Conservation (phyloP, 2,329 filamentous ascomycete genomes). For the Clonostachys sp. region DNA sequence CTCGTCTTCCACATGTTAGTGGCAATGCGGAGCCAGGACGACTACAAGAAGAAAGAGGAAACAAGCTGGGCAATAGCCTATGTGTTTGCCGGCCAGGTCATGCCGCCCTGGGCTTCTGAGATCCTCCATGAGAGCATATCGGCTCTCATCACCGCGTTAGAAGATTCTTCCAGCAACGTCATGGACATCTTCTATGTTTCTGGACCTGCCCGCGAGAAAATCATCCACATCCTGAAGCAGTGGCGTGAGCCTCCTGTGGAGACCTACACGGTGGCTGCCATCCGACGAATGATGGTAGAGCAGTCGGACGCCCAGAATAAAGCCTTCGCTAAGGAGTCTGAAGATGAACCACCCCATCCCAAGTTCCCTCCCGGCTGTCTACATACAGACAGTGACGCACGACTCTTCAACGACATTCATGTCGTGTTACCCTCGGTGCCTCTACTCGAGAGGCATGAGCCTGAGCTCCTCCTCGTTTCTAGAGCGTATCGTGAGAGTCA, state of each 20-base stretch:
- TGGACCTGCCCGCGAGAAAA: neutral
- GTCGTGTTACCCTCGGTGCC: neutral
- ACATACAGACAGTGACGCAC: neutral
- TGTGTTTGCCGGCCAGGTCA: neutral
- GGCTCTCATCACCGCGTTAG: neutral
- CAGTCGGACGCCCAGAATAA: no score
- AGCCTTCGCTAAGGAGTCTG: neutral
- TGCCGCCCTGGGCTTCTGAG: neutral
- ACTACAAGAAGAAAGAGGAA: slow-evolving; percentile 1
- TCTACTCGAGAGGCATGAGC: neutral
- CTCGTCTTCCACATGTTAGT: neutral
- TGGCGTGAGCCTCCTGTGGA: neutral
- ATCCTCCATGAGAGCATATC: neutral
- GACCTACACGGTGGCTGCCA: neutral
- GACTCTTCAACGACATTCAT: neutral
- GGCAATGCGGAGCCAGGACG: neutral
- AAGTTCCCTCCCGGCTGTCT: neutral
- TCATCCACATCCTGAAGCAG: neutral
- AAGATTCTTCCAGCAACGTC: neutral
- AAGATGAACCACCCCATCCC: neutral
- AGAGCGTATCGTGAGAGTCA: neutral
- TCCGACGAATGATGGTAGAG: neutral
- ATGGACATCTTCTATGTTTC: neutral
- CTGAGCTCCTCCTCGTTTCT: neutral
- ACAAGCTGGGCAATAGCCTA: neutral